Evolutionary conservation across 2,329 filamentous ascomycete species (phyloP), one percentile per base, ranked within the genome.

Genomic region (Hansfordia pulvinata): DNA sequence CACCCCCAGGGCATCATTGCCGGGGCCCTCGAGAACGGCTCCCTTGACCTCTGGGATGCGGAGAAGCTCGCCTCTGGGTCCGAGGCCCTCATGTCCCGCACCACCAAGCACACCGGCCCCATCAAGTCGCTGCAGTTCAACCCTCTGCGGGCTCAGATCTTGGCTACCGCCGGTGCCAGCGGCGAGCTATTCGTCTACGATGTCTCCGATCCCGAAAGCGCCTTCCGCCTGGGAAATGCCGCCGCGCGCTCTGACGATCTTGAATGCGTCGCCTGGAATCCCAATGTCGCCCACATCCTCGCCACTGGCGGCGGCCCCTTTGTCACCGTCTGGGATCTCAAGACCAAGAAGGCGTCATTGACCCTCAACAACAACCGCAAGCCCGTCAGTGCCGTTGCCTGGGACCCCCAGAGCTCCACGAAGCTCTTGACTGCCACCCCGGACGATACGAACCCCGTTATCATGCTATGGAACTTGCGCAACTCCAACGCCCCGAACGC

Each of bases 41-140:
- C 84, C 20, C 68, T 98, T 37, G 82, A 93, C 47, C 61, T 98
- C 18, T 98, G 86, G 84, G 86, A 94, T 53, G 90, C 85, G 20
- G 79, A 64, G 46, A 72, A 70, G 53, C 65, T 76, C 25, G 58
- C 69, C 27, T 49, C 58, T 9, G 69, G 69, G 32, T 60, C 56
- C 14, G 55, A 61, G 8, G 73, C 86, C n/a, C 64, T 84, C 39
- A 76, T 96, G 44, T 85, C 84, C 38, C 74, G 81, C 49, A 85
- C 83, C 17, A 76, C 76, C 26, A 93, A 94, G 56, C 90, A 98
- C 54, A 85, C 71, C 25, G 90, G 88, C 13, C 71, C 88, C 11
- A 86, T 94, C 56, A 94, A 94, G 58, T 75, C 90, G 16, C 62
- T 98, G 34, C 86, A 98, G 52, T 98, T 96, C 69, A 98, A 98